A percentile compares a stretch with the other conserved stretches of the same genome.
Conservation (phyloP, 2,329 filamentous ascomycete species). For the Penicillium psychrosexuale region DNA sequence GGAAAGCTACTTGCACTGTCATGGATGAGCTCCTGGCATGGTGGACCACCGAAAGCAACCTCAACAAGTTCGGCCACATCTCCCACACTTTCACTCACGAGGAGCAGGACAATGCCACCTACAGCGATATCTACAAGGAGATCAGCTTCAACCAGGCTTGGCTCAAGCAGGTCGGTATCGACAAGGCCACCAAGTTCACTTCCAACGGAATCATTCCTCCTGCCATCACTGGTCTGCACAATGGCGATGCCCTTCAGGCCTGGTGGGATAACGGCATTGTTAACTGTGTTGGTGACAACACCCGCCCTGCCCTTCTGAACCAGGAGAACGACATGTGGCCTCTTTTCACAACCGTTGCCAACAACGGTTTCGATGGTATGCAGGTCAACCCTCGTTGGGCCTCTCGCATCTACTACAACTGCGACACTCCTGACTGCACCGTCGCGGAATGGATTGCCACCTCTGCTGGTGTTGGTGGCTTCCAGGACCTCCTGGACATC, state of each 20-base stretch:
- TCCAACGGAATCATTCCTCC: conserved; percentile 58
- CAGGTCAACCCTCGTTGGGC: conserved; percentile 60
- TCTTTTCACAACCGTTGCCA: conserved; percentile 50
- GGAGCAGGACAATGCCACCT: conserved; percentile 59
- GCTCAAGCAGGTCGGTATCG: conserved; percentile 54
- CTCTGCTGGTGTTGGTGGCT: conserved; percentile 54
- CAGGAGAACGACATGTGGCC: conserved; percentile 54
- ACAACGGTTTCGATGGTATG: conserved; percentile 56
- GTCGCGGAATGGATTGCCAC: conserved; percentile 60
- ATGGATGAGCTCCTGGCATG: conserved; percentile 53
- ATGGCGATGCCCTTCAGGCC: conserved; percentile 59
- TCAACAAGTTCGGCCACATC: conserved; percentile 56
- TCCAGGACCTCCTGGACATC: conserved; percentile 50
- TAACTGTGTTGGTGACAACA: conserved; percentile 64
- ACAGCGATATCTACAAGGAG: conserved; percentile 55
- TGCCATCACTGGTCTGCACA: conserved; percentile 62
- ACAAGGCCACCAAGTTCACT: conserved; percentile 49
- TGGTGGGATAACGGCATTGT: conserved; percentile 60
- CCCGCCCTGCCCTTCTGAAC: conserved; percentile 55
- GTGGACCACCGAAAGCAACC: conserved; percentile 52
- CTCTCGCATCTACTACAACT: conserved; percentile 64
- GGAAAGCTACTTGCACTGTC: conserved; percentile 50
- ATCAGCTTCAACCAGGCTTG: conserved; percentile 61
- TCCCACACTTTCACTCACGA: conserved; percentile 63
- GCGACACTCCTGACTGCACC: conserved; percentile 56